phyloP scores from a whole-genome alignment of 2,329 filamentous ascomycete genomes.

The Colletotrichum chrysophilum region DNA sequence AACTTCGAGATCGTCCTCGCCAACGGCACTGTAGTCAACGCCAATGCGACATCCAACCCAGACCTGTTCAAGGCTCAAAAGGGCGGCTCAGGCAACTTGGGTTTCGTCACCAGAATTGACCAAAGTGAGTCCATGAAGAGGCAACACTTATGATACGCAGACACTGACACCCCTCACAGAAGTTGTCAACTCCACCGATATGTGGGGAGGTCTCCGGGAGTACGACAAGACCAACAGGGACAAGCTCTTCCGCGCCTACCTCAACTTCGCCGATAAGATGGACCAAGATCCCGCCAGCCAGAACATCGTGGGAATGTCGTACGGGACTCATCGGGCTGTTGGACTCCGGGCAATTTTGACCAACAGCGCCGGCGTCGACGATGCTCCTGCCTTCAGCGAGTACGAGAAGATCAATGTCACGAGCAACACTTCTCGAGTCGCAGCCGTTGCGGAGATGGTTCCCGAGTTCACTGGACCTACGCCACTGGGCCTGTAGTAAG shows the following conservation, averaged over 20 bases:
- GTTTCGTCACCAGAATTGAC: constrained; percentile 38
- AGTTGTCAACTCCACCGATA: constrained; percentile 23
- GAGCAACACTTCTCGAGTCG: constrained; percentile 25
- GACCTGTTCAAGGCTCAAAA: constrained; percentile 51
- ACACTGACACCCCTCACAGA: neutral
- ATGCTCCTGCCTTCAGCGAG: constrained; percentile 28
- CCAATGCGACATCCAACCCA: constrained; percentile 36
- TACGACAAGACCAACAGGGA: constrained; percentile 28
- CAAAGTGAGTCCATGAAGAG: neutral
- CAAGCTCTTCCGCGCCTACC: constrained; percentile 30
- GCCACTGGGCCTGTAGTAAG: constrained; percentile 30
- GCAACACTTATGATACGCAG: rapidly evolving
- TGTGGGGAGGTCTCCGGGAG: constrained; percentile 33
- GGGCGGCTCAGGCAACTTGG: constrained; percentile 53
- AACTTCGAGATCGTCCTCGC: constrained; percentile 50
- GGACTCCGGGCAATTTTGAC: constrained; percentile 27
- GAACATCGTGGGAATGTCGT: constrained; percentile 30
- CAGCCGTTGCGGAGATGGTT: constrained; percentile 30
- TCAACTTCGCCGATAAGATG: constrained; percentile 32
- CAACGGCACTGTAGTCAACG: constrained; percentile 44
- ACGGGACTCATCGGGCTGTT: constrained; percentile 15
- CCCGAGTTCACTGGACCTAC: constrained; percentile 36
- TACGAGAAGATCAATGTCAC: constrained; percentile 26
- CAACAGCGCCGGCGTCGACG: constrained; percentile 28
- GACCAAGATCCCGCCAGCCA: constrained; percentile 30